Conservation (phyloP, 108 stramenopile species). For the Skeletonema grethae region DNA sequence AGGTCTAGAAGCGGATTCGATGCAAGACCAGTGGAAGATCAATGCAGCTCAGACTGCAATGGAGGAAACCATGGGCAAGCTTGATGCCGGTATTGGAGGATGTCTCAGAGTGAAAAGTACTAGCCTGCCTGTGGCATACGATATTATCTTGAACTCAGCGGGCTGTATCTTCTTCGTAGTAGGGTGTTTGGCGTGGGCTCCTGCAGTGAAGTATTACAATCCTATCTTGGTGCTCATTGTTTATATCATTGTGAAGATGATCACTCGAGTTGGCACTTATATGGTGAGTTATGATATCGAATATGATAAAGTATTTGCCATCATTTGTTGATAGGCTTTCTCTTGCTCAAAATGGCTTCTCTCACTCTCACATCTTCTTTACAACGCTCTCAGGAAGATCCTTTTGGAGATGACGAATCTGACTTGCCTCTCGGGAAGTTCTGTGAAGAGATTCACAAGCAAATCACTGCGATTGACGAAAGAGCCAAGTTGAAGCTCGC, state of each 20-base stretch:
- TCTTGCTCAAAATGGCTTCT: too few relatives aligned
- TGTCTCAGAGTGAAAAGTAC: neutral
- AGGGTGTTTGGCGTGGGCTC: neutral
- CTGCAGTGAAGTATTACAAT: neutral
- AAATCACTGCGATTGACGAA: too few relatives aligned
- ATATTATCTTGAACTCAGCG: neutral
- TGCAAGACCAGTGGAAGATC: neutral
- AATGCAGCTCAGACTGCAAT: slow-evolving; percentile 5
- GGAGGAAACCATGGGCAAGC: neutral
- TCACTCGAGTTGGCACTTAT: neutral
- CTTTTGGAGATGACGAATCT: too few relatives aligned
- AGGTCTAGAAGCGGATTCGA: neutral
- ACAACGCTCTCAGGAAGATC: too few relatives aligned
- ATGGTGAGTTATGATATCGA: neutral
- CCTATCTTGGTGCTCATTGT: neutral
- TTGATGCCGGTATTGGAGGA: neutral
- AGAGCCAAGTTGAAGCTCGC: too few relatives aligned
- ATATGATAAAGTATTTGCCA: too few relatives aligned
- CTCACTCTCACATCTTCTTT: too few relatives aligned
- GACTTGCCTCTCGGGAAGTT: too few relatives aligned
- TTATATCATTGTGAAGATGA: neutral
- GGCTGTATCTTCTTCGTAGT: neutral
- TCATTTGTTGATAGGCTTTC: too few relatives aligned
- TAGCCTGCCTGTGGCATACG: neutral
- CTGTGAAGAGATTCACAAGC: too few relatives aligned